Evolutionary conservation across 1,139 yeast genomes (phyloP), one percentile per base, ranked within the genome.

Genomic region (Debaryomyces subglobosus): DNA sequence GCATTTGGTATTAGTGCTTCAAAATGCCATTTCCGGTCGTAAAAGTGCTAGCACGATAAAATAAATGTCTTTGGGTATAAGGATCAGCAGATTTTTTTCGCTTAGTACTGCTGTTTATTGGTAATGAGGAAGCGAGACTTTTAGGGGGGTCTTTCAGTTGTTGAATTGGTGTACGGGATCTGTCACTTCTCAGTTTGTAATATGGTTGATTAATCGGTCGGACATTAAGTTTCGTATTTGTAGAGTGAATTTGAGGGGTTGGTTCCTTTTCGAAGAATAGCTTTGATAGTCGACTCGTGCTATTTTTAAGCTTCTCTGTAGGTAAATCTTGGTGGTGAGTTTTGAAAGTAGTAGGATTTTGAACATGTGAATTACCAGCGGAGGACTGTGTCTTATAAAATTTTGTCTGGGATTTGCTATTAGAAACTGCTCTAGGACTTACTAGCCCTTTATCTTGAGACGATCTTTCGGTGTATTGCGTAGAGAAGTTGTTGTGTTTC

Each of bases 141-240:
- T 18, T 36, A 13, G 39, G 40, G n/a, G 45, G 45, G 39, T 34
- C 45, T 27, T 35, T 34, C 7, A 33, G 30, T 16, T 36, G 45
- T 42, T 35, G 46, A 15, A 29, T 35, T 12, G 16, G 34, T 5
- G 18, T 29, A 7, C 27, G 37, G 15, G 9, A 41, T 1, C 18
- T 21, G 6, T 5, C 27, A 16, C n/a, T 25, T 15, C 15, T 13
- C n/a, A 18, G 38, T 4, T 25, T 32, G 21, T 41, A n/a, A 21
- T 10, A 20, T 3, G 15, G 15, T 5, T 30, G 36, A 3, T 25
- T 21, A 3, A 32, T 9, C 32, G 30, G 40, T 37, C 32, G 40
- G 15, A 15, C 13, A 13, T 9, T 21, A 23, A 10, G n/a, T 20
- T 20, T 35, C 24, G 27, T 3, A n/a, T 20, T 12, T 20, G 21